Evolutionary conservation across 2,329 filamentous ascomycete genomes (phyloP).

Genomic region (Trichoderma endophyticum): DNA sequence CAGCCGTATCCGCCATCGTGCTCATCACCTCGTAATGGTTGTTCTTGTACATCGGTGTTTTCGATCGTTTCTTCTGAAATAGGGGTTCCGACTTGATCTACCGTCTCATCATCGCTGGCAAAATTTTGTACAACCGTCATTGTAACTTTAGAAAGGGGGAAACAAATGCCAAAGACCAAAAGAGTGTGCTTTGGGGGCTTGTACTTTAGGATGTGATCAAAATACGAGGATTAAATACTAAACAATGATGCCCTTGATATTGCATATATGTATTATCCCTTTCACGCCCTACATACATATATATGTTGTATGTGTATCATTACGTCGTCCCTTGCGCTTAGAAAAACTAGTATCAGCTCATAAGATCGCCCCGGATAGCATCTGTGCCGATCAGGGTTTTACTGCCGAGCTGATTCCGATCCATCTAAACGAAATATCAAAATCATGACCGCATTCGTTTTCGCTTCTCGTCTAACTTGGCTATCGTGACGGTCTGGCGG

Average conservation of each 20-base stretch:
- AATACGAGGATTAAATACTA: background rate
- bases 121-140: background rate
- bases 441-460: background rate
- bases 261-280: background rate
- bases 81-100: background rate
- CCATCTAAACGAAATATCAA: background rate
- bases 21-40: background rate
- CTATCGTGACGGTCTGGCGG: background rate
- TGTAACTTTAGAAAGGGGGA: background rate
- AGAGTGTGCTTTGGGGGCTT: background rate
- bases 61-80: background rate
- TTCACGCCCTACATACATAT: background rate
- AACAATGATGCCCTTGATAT: background rate
- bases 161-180: background rate
- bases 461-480: background rate
- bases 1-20: constrained; percentile 53
- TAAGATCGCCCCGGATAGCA: background rate
- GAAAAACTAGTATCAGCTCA: background rate
- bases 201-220: background rate
- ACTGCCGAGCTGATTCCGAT: background rate
- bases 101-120: background rate
- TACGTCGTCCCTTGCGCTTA: background rate
- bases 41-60: background rate
- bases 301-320: background rate
- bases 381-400: background rate